Base-by-base conservation (phyloP, 441 rosid species). In the Populus trichocarpa region DNA sequence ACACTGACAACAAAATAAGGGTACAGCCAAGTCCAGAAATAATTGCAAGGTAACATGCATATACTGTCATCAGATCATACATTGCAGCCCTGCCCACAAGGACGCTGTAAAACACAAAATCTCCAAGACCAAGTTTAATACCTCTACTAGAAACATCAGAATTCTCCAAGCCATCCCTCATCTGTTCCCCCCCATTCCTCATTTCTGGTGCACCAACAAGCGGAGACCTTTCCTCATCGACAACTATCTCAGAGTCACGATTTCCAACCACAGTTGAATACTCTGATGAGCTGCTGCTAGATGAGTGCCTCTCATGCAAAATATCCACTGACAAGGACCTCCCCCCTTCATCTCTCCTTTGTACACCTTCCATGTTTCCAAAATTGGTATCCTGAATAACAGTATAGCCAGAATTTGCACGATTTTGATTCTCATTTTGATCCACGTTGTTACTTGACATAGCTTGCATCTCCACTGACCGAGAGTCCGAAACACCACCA, bases 11-110 rank as follows among this genome's bases (percentile, higher is more conserved):
- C 90, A 96, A 87, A 40, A 96, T 91, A 69, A 96, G 98, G 67
- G 99, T 96, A 93, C 97, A 96, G 26, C 96, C 98, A 74, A 94
- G 97, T 77, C 99, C 99, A 0, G 97, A 96, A 75, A 96, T 88
- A 74, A 96, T 94, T 4, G 97, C 99, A 65, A 96, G 96, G 86
- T 96, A 92, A 77, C 99, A 96, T 2, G 98, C 98, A 83, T 94
- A 94, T 8, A 96, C 98, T 4, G 97, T 96, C 98, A 92, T 92
- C 72, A 96, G 91, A 85, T 96, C 99, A 84, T 92, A 96, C 98
- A 96, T 90, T 32, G 99, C 98, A 83, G 99, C 98, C 73, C 99
- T 90, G 67, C 99, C 99, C 82, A 96, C 97, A 68, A 96, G 95
- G 76, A 96, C 99, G 78, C 99, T 96, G 87, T 93, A 96, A 88